Conservation (phyloP, 768 basidiomycete genomes). For the Tulasnella calospora region DNA sequence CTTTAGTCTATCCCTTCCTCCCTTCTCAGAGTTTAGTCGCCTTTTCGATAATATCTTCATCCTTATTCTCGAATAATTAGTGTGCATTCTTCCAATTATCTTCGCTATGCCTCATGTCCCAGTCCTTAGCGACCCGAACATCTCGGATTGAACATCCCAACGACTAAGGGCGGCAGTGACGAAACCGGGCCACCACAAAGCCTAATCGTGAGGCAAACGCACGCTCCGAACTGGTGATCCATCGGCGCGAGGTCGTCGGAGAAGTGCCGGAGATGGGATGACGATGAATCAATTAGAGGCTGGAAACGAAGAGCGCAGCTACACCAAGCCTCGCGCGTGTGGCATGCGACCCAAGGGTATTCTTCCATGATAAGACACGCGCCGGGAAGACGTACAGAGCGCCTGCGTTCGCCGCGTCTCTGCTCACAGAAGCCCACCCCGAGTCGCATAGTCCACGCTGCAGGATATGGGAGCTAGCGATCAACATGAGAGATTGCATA, state of each 20-base stretch:
- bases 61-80: background rate
- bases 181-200: background rate
- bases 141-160: background rate
- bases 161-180: background rate
- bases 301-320: background rate
- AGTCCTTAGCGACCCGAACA: background rate
- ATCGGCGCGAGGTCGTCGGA: background rate
- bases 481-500: background rate
- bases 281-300: background rate
- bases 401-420: slow-evolving; percentile 10
- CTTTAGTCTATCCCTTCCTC: background rate
- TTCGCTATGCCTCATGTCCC: background rate
- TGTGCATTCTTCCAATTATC: background rate
- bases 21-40: background rate
- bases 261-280: background rate
- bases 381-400: slow-evolving; percentile 13
- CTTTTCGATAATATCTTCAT: background rate
- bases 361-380: slow-evolving; percentile 31
- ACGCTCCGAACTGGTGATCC: background rate
- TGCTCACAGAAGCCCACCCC: slow-evolving; percentile 4
- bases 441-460: slow-evolving; percentile 11
- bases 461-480: background rate
- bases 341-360: slow-evolving; percentile 15
- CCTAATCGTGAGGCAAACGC: background rate
- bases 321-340: slow-evolving; percentile 5